Conservation (phyloP, 2,329 filamentous ascomycete species). For the Cordyceps fumosorosea region DNA sequence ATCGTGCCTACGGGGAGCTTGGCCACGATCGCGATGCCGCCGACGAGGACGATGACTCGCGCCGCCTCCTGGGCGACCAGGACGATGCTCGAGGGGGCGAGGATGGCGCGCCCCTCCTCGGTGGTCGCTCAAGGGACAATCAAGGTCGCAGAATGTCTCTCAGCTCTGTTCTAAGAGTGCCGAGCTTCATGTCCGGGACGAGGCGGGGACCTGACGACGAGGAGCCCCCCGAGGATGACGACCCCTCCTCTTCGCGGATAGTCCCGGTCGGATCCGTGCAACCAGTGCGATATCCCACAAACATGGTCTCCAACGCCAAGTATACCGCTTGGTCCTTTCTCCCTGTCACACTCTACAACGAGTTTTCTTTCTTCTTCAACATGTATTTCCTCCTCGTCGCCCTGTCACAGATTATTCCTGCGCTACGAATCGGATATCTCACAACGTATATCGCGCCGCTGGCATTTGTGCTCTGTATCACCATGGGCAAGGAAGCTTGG, state of each 20-base stretch:
- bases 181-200: constrained; percentile 26
- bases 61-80: constrained; percentile 57
- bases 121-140: constrained; percentile 24
- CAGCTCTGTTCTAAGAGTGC: constrained; percentile 18
- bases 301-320: constrained; percentile 93
- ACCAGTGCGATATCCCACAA: constrained; percentile 72
- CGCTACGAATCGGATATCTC: constrained; percentile 86
- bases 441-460: constrained; percentile 90
- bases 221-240: constrained; percentile 48
- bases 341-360: constrained; percentile 91
- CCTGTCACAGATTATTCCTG: constrained; percentile 84
- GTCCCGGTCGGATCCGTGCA: constrained; percentile 72
- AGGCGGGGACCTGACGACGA: constrained; percentile 29
- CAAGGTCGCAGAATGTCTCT: constrained; percentile 21
- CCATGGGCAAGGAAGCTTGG: constrained; percentile 89
- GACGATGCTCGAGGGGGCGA: constrained; percentile 59
- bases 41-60: constrained; percentile 65
- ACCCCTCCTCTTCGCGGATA: constrained; percentile 64
- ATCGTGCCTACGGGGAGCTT: constrained; percentile 53
- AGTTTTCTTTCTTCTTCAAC: constrained; percentile 99
- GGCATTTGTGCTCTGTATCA: constrained; percentile 85
- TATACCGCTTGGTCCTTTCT: constrained; percentile 94
- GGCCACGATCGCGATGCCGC: constrained; percentile 48
- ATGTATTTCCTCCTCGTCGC: constrained; percentile 97
- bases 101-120: constrained; percentile 64